Conservation (phyloP, 495 filamentous ascomycete species). For the Xeromyces bisporus region DNA sequence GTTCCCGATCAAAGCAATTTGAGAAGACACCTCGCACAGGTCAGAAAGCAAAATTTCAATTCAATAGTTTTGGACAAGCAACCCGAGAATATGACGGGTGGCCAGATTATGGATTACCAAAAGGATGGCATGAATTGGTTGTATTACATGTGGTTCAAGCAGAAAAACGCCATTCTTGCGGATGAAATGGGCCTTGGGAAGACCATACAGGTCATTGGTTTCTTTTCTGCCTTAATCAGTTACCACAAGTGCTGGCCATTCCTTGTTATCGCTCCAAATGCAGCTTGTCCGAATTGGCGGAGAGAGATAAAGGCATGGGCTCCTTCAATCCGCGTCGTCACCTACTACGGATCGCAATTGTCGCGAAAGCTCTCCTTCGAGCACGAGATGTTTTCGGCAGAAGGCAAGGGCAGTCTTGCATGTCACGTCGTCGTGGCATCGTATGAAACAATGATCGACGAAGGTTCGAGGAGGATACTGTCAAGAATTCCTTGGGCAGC, state of each 20-base stretch:
- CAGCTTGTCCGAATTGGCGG: slow-evolving; percentile 92
- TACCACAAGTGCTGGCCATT: slow-evolving; percentile 83
- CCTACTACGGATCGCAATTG: slow-evolving; percentile 64
- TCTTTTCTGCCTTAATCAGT: slow-evolving; percentile 61
- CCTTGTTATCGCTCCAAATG: slow-evolving; percentile 81
- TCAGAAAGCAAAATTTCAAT: slow-evolving; percentile 47
- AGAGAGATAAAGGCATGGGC: slow-evolving; percentile 93
- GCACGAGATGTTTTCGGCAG: slow-evolving; percentile 76
- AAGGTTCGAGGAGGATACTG: slow-evolving; percentile 45
- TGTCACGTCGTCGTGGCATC: slow-evolving; percentile 91
- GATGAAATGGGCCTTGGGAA: slow-evolving; percentile 99
- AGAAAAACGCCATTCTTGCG: slow-evolving; percentile 81
- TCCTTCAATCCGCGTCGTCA: slow-evolving; percentile 68
- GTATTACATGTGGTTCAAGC: slow-evolving; percentile 71
- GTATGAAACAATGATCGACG: slow-evolving; percentile 68
- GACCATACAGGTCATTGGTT: slow-evolving; percentile 83
- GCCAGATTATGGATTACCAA: slow-evolving; percentile 86
- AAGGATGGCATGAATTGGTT: slow-evolving; percentile 91
- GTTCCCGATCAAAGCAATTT: slow-evolving; percentile 34
- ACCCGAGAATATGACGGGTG: slow-evolving; percentile 54
- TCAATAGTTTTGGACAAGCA: slow-evolving; percentile 51
- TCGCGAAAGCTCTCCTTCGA: slow-evolving; percentile 53
- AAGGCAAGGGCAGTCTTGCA: slow-evolving; percentile 40
- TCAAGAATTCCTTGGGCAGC: slow-evolving; percentile 62
- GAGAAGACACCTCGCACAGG: slow-evolving; percentile 41